Base-by-base conservation (phyloP, 768 basidiomycete species). In the Pholiota microspora region DNA sequence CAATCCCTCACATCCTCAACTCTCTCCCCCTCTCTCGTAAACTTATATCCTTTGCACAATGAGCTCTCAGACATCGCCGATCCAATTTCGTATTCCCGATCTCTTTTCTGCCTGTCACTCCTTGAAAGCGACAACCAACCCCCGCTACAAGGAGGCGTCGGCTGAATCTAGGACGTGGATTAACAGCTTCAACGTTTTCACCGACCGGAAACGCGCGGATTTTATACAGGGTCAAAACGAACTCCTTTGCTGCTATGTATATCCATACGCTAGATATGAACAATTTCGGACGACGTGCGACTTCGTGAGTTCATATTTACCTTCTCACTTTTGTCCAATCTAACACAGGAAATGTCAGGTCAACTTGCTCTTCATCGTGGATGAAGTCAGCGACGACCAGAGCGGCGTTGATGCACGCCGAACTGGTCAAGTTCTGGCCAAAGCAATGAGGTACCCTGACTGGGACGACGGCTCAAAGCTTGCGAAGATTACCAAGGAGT, bases 351-450 rank as follows among this genome's bases (percentile, higher is more conserved):
- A 10, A 35, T 44, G n/a, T 34, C 36, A 78, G 78, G 72, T 85
- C 55, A 85, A 86, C 61, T 69, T 83, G 10, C 76, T 88, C 25
- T 87, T 84, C 69, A 80, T 83, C 54, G 74, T 86, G 46, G 86
- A 88, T 66, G 85, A 87, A 67, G 75, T 85, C 50, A 85, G 82
- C 65, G 84, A 86, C 58, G 84, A 85, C 54, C 85, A 86, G 64
- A 77, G 71, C 62, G 80, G 79, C 24, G 68, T 69, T 51, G 85
- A 80, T 45, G 85, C 83, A 35, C 73, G 73, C 38, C 70, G 69
- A 23, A 85, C 81, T 25, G 81, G 82, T 15, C 71, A 77, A 45
- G 71, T 78, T 21, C 80, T 81, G 57, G 67, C 82, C 46, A 75
- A 79, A 53, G 78, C 78, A 9, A 75, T 87, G 75, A 72, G 67